Percentiles rank a stretch among this genome's conserved stretches.
phyloP scores from a whole-genome alignment of 345 rosid genomes.

The Zanthoxylum bungeanum region DNA sequence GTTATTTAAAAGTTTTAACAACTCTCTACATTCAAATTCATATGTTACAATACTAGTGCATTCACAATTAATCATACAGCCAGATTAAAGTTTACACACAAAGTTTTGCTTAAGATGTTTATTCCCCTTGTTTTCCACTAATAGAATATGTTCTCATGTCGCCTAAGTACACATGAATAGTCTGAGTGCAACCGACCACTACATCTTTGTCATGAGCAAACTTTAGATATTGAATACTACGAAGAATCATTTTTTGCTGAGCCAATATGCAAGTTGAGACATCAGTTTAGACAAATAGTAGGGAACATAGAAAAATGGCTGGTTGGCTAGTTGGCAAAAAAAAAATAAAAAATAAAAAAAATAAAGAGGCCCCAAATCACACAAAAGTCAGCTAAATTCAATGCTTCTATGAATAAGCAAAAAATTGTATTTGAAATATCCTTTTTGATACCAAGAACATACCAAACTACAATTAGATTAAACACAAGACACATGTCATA shows the following conservation, averaged over 20 bases:
- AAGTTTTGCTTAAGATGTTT: background rate
- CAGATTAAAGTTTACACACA: background rate
- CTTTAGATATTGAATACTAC: background rate
- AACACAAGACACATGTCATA: background rate
- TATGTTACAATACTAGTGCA: background rate
- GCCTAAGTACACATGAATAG: background rate
- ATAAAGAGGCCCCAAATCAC: background rate
- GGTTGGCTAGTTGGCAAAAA: constrained; percentile 21
- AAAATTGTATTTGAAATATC: background rate
- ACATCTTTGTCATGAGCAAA: background rate
- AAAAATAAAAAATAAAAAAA: too few species aligned
- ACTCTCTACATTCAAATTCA: too few species aligned
- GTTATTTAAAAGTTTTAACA: too few species aligned
- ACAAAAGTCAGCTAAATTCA: constrained; percentile 25
- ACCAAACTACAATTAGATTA: background rate
- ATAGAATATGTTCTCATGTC: background rate
- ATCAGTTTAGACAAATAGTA: background rate
- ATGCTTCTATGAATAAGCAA: constrained; percentile 15
- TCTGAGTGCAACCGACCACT: background rate
- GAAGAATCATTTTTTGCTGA: background rate
- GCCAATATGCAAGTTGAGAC: constrained; percentile 12
- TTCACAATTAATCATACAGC: background rate
- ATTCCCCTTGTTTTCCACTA: too few species aligned
- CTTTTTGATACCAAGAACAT: constrained; percentile 19
- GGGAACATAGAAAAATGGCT: constrained; percentile 1